Base-by-base conservation (phyloP, 495 filamentous ascomycete species). In the Viridothelium virens region DNA sequence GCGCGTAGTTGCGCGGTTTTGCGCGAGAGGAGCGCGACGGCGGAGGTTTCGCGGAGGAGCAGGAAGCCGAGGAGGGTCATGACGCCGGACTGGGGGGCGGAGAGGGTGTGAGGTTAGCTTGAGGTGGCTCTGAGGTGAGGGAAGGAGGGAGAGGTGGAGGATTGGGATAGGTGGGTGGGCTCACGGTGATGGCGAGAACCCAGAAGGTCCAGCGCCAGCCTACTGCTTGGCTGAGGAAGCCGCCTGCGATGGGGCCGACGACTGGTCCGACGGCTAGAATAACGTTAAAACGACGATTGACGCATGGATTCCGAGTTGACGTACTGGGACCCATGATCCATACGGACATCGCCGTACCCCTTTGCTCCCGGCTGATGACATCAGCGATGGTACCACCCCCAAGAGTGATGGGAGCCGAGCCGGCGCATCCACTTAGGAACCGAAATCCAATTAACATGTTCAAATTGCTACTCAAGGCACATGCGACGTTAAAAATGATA, bases 331-430 rank as follows among this genome's bases (percentile, higher is more conserved):
- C 81, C 71, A 82, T 68, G 12, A 77, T 72, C 77, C 78, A 83
- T 11, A 80, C 66, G 9, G 76, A 73, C 80, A 82, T 81, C 16
- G 80, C 76, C 0, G 74, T 77, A 0, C 76, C 80, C 33, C 81
- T 69, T 61, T 79, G 73, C 69, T 79, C 78, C 46, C 68, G 68
- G 36, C 70, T 72, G 2, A 78, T 74, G 66, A 83, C 68, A 67
- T 83, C 80, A 33, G 79, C 77, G 61, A 82, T 78, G 0, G 78
- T 80, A 0, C 81, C 81, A 2, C 77, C 79, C 9, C 81, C 82
- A 25, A 82, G 72, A 0, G 79, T 77, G 41, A 82, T 14, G 33
- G 78, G 77, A 12, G 74, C 77, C 2, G 75, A 72, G 44, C 81
- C 80, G 3, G 75, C 76, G 16, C 74, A 70, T 2, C 81, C 81